Base-by-base conservation (phyloP, 2,329 filamentous ascomycete species). In the Pezicula carpinea region DNA sequence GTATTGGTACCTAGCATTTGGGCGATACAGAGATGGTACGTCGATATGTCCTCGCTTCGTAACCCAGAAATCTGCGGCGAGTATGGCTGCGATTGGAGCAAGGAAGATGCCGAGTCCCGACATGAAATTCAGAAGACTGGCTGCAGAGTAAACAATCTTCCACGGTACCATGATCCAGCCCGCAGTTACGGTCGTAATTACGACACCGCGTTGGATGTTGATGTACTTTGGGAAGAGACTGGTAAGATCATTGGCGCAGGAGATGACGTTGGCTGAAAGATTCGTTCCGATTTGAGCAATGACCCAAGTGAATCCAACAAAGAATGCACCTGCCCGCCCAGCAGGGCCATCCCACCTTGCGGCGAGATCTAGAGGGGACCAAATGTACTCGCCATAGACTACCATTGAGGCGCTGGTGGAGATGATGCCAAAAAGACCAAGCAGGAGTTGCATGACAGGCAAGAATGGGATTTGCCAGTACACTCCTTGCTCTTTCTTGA, bases 221-320 rank as follows among this genome's bases (percentile, higher is more conserved):
- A 79, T 63, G 56, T 70, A 77, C 38, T 68, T 67, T 0, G 76
- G 75, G 39, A 74, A 71, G 1, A 79, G 57, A 3, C 69, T 70
- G 0, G 70, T 73, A 48, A 78, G 57, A 33, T 66, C 54, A 10
- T 67, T 59, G 7, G 60, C 55, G 23, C 64, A 63, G 5, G 54
- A 54, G 6, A 60, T 60, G 3, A 69, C 65, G 22, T 72, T 58
- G 21, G 69, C 70, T 19, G 61, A 67, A 48, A 72, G 68, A 39
- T 71, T 66, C n/a, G 60, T 67, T 64, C 72, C 56, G 35, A 51
- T 49, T 35, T 60, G 57, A 15, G 60, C 61, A 15, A 64, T 50
- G 29, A 58, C 58, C 52, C 59, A 64, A 26, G 52, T 42, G 39
- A 64, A 54, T 11, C 58, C 60, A 19, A 58, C 59, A 38, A 64